Percentiles rank a stretch among this genome's conserved stretches.
Evolutionary conservation across 805 yeast species (phyloP).

Genomic region (Hanseniaspora meyeri): DNA sequence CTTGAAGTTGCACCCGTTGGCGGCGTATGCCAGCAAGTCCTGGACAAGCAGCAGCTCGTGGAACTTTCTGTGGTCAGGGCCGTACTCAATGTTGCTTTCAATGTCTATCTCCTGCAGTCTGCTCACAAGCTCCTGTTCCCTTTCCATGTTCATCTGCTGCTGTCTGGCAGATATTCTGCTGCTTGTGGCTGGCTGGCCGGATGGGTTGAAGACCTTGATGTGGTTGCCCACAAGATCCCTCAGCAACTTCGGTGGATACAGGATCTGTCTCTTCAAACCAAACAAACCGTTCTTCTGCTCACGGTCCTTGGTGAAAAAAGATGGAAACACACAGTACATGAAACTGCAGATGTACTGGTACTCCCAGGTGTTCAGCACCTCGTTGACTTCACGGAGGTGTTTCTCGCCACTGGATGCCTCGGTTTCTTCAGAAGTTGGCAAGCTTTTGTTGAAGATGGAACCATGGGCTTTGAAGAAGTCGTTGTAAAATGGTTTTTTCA

Average conservation of each 20-base stretch:
- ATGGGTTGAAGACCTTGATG: not conserved
- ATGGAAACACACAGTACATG: slow-evolving; percentile 26
- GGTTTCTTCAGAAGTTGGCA: not conserved
- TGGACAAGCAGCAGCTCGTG: slow-evolving; percentile 11
- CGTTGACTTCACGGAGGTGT: not conserved
- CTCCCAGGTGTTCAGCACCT: slow-evolving; percentile 21
- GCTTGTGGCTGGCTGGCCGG: not conserved
- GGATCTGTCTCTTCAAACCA: not conserved
- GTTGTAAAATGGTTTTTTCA: slow-evolving; percentile 8
- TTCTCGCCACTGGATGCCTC: not conserved
- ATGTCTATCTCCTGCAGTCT: slow-evolving; percentile 2
- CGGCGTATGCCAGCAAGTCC: slow-evolving; percentile 1
- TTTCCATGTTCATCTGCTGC: slow-evolving; percentile 1
- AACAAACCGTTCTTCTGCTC: slow-evolving; percentile 1
- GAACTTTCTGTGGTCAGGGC: slow-evolving; percentile 8
- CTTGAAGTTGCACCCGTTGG: not conserved
- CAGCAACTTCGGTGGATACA: slow-evolving; percentile 4
- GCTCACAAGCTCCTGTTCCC: not conserved
- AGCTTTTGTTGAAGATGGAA: not conserved
- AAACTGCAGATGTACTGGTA: slow-evolving; percentile 27
- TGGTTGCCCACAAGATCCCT: slow-evolving; percentile 2
- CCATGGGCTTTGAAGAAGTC: not conserved
- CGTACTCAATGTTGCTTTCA: slow-evolving; percentile 7
- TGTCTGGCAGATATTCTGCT: slow-evolving; percentile 6
- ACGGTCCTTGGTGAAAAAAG: slow-evolving; percentile 18